These are phyloP conservation scores for Helichrysum umbraculigerum DNA, from an alignment of 129 eudicot species.

Conservation along the genomic window DNA sequence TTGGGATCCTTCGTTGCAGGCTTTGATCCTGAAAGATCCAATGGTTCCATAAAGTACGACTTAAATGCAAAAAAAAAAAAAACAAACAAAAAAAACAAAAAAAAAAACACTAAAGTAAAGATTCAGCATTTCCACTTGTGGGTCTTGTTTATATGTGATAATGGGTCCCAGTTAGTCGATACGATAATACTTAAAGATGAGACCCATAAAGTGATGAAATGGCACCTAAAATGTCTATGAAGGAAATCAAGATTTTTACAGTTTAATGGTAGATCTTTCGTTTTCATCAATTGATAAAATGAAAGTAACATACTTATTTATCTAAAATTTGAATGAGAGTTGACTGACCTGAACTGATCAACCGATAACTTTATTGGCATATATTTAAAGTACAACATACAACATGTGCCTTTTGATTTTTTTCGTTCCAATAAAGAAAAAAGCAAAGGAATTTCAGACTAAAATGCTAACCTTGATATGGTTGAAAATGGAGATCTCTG, in stretches of 20 bases:
- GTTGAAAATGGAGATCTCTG: slow-evolving; percentile 53
- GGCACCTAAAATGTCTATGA: not conserved
- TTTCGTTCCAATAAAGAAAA: not conserved
- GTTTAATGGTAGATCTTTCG: not conserved
- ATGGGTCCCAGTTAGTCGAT: not conserved
- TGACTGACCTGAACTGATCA: not conserved
- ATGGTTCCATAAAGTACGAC: not conserved
- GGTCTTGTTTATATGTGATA: slow-evolving; percentile 7
- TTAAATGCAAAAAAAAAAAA: not conserved
- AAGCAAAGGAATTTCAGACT: not conserved
- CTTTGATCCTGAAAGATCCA: slow-evolving; percentile 52
- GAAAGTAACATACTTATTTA: not conserved
- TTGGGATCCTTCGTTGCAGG: slow-evolving; percentile 60
- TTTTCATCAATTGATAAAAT: not conserved
- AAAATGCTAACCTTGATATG: slow-evolving; percentile 47
- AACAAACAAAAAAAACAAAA: not conserved
- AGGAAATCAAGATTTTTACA: not conserved
- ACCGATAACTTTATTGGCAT: not conserved
- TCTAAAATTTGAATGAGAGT: not conserved
- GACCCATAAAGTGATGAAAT: not conserved
- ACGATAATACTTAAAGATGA: not conserved
- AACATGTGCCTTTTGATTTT: not conserved
- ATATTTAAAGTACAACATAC: not conserved
- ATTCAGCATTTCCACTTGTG: not conserved
- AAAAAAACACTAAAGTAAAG: not conserved